Evolutionary conservation across 177 flowering plant genomes (phyloP), one percentile per base, ranked within the genome.

Genomic region (Vitis hybrid): DNA sequence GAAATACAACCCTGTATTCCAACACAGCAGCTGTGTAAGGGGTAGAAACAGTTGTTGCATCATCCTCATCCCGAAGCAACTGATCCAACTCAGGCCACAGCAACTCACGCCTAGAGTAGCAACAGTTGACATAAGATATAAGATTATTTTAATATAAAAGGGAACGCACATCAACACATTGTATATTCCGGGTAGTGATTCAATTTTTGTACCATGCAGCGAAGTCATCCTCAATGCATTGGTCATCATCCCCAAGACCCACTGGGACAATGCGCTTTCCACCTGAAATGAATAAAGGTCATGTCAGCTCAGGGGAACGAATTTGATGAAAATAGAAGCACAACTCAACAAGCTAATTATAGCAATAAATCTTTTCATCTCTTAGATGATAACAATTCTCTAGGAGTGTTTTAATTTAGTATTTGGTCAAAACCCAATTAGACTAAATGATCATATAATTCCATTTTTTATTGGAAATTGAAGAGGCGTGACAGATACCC

Each of bases 201-300:
- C 20, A 68, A 20, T 48, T 70, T 51, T 59, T 16, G 53, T 81
- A 95, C 99, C 98, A 95, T 59, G 98, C 99, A 63, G 88, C 61
- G 71, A 95, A 95, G 81, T 95, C 99, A 85, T 95, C 99, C 78
- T 95, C 99, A 75, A 95, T 90, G 82, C 99, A 95, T 65, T 95
- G 97, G 75, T 95, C 99, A 84, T 95, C 99, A 80, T 95, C 98
- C 59, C 99, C 99, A 65, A 95, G 88, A 77, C 99, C 99, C 59
- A 93, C 90, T 5, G 86, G 82, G n/a, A 88, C 90, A 73, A 95
- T 83, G 49, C 97, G 91, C 78, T 92, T 84, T 2, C 79, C 99
- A 80, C 99, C 99, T 95, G 79, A 22, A 82, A 67, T 56, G 39
- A 34, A 34, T 34, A 4, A 34, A 34, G 22, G 31, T 11, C 45